Percentiles rank a stretch among this genome's conserved stretches.
Evolutionary conservation across 1,284 basidiomycete species (phyloP).

Genomic region (Pyrrhoderma noxium): DNA sequence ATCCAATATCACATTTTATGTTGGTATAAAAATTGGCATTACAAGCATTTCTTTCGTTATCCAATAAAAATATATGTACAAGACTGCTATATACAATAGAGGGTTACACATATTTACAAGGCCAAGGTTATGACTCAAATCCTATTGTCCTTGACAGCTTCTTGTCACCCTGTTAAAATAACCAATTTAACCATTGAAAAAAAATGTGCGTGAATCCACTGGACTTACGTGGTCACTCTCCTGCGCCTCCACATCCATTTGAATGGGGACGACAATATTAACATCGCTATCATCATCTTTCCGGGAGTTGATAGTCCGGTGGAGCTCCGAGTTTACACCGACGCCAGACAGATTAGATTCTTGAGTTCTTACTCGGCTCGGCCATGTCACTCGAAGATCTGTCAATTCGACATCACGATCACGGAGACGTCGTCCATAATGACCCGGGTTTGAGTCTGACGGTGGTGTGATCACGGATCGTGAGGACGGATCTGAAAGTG

Average conservation of each 20-base stretch:
- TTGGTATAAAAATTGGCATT: too few relatives aligned
- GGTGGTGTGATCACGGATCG: slow-evolving; percentile 4
- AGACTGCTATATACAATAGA: background rate
- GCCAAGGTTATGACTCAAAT: background rate
- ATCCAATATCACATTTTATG: too few relatives aligned
- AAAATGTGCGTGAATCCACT: background rate
- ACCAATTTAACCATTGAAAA: background rate
- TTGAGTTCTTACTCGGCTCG: background rate
- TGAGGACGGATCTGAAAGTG: background rate
- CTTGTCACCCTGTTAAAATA: background rate
- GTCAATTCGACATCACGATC: slow-evolving; percentile 3
- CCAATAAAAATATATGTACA: background rate
- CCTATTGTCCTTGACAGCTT: slow-evolving; percentile 1
- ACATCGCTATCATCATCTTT: slow-evolving; percentile 1
- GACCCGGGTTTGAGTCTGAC: background rate
- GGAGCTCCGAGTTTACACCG: background rate
- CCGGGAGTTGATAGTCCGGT: background rate
- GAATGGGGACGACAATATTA: background rate
- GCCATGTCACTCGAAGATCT: slow-evolving; percentile 6
- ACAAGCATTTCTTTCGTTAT: too few relatives aligned
- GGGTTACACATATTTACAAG: background rate
- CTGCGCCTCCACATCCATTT: background rate
- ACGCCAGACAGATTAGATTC: background rate
- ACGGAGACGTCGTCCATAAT: background rate
- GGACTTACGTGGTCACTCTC: background rate